Base-by-base conservation (phyloP, 257 asterid genomes). In the Solanum stenotomum region DNA sequence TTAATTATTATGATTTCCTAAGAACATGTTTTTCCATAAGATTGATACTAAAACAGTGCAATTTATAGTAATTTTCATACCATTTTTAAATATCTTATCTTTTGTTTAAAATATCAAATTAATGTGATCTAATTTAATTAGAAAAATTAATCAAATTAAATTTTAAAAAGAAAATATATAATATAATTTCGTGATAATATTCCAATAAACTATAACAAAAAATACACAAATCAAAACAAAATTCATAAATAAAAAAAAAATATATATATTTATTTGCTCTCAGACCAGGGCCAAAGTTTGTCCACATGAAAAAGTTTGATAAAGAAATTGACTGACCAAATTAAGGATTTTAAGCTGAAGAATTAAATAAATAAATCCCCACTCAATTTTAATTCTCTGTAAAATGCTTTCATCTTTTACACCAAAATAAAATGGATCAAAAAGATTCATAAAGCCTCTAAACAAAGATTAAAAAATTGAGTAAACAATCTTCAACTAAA, bases 241-340 rank as follows among this genome's bases (percentile, higher is more conserved):
- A 33, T 33, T 33, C 34, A 33, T 33, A 4, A 12, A 49, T 4
- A 46, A 46, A 35, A 5, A 11, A 42, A 27, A 27, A 27, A 27
- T n/a, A n/a, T n/a, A n/a, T n/a, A n/a, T n/a, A 22, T 38, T 15
- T 78, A n/a, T 25, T 65, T 38, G 93, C 93, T 89, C 98, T 94
- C 94, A 92, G 96, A 13, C 29, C 63, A 86, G 78, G 20, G 96
- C 95, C 97, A 94, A 91, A 68, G 34, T 40, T 90, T 95, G 89
- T 87, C 97, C 97, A 92, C 97, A 89, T 86, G 74, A 91, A 92
- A 90, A 87, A 87, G n/a, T 72, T 91, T 14, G 35, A 67, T 44
- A 16, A 22, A 52, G 90, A 85, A 31, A 20, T 70, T 27, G 2
- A 86, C 29, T 6, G 83, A 89, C 87, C 87, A 89, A 88, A 83